phyloP scores from a whole-genome alignment of 345 rosid genomes.

The Melaleuca quinquenervia region DNA sequence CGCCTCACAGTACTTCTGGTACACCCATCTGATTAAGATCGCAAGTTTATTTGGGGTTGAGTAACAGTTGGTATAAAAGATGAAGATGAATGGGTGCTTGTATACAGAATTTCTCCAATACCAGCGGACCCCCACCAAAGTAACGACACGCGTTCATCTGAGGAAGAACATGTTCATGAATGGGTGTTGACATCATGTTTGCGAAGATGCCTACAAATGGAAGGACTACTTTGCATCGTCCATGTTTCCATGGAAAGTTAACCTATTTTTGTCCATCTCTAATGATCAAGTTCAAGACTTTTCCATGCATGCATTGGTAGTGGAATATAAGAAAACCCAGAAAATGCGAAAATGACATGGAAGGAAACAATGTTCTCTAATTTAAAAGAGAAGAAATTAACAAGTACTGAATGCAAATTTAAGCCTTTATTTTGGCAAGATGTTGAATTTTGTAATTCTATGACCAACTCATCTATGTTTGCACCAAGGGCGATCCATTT shows the following conservation, averaged over 20 bases:
- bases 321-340: background rate
- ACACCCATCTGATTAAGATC: slow-evolving; percentile 21
- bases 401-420: background rate
- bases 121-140: background rate
- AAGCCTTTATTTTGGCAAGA: background rate
- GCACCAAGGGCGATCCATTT: background rate
- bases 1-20: slow-evolving; percentile 36
- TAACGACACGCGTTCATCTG: background rate
- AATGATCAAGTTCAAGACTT: background rate
- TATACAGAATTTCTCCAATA: background rate
- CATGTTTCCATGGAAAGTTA: background rate
- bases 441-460: background rate
- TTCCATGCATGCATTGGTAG: background rate
- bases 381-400: background rate
- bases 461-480: background rate
- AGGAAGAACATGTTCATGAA: background rate
- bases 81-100: background rate
- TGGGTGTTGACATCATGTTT: background rate
- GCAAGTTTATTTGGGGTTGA: background rate
- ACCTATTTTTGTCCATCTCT: background rate
- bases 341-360: background rate
- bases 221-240: background rate
- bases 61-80: background rate
- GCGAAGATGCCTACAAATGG: background rate
- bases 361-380: background rate